These are phyloP conservation scores for Spathaspora sp. DNA, from an alignment of 805 yeast species.

Conservation along the genomic window DNA sequence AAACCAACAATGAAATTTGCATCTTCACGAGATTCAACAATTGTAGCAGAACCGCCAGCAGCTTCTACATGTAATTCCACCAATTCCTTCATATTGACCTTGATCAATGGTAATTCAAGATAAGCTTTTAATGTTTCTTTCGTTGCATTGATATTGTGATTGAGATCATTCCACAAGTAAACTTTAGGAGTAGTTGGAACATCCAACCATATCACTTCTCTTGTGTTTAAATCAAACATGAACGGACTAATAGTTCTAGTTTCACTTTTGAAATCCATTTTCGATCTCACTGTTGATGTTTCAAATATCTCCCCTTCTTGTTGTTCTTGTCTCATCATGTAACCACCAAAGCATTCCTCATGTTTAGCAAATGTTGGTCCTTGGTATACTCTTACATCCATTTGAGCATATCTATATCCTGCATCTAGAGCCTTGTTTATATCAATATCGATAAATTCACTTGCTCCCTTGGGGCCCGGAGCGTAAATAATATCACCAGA, in stretches of 20 bases:
- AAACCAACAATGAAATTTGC: conserved; percentile 9
- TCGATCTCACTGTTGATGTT: conserved; percentile 7
- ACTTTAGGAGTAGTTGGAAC: not conserved
- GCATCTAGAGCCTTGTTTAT: conserved; percentile 2
- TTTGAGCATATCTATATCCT: conserved; percentile 6
- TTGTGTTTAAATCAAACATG: conserved; percentile 6
- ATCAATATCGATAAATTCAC: conserved; percentile 9
- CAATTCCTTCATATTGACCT: conserved; percentile 6
- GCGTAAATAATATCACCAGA: conserved; percentile 10
- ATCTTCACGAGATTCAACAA: conserved; percentile 3
- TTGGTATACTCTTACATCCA: conserved; percentile 5
- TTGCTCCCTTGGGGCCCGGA: conserved; percentile 8
- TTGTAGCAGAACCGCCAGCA: conserved; percentile 1
- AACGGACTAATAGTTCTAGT: conserved; percentile 1
- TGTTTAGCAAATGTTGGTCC: conserved; percentile 6
- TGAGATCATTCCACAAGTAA: not conserved
- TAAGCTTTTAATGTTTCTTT: not conserved
- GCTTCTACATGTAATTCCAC: conserved; percentile 5
- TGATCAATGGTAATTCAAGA: conserved; percentile 2
- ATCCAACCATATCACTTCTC: conserved; percentile 8
- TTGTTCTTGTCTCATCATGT: conserved; percentile 4
- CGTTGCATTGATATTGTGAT: not conserved
- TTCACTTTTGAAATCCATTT: conserved; percentile 6
- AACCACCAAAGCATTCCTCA: conserved; percentile 8
- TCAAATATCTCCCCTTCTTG: conserved; percentile 8